A percentile compares a stretch with the other conserved stretches of the same genome.
Evolutionary conservation across 2,329 filamentous ascomycete genomes (phyloP).

Genomic region (Fusarium multiceps): DNA sequence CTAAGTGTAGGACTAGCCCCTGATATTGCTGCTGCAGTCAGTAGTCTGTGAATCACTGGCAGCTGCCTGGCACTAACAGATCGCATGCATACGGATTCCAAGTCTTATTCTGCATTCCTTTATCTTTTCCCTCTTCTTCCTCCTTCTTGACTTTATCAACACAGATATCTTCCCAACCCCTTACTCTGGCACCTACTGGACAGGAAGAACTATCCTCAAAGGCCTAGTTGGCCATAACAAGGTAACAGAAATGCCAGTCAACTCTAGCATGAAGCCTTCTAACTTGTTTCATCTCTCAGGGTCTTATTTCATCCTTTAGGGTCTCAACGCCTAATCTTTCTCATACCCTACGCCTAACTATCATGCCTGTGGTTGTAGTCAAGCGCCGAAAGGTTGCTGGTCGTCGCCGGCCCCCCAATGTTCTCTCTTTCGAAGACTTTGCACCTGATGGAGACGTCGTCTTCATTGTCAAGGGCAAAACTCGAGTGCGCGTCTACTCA

Average conservation of each 20-base stretch:
- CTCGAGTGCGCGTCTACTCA: not conserved
- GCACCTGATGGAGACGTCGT: not conserved
- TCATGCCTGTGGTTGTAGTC: not conserved
- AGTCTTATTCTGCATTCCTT: too few species aligned
- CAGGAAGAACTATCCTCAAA: too few species aligned
- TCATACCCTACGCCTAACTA: not conserved
- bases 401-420: too few species aligned
- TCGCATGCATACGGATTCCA: too few species aligned
- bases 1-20: not conserved
- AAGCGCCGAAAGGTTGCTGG: not conserved
- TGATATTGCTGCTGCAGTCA: not conserved
- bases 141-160: not conserved
- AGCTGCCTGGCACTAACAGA: too few species aligned
- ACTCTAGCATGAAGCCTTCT: accelerated
- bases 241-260: not conserved
- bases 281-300: not conserved
- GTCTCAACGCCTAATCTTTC: accelerated
- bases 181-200: too few species aligned
- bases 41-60: too few species aligned
- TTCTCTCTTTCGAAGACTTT: not conserved
- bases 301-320: not conserved
- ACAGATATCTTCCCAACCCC: not conserved
- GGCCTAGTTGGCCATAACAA: not conserved
- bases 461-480: not conserved
- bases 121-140: too few species aligned